Conservation (phyloP, 2,329 filamentous ascomycete species). For the Neofusicoccum kwambonambiense region DNA sequence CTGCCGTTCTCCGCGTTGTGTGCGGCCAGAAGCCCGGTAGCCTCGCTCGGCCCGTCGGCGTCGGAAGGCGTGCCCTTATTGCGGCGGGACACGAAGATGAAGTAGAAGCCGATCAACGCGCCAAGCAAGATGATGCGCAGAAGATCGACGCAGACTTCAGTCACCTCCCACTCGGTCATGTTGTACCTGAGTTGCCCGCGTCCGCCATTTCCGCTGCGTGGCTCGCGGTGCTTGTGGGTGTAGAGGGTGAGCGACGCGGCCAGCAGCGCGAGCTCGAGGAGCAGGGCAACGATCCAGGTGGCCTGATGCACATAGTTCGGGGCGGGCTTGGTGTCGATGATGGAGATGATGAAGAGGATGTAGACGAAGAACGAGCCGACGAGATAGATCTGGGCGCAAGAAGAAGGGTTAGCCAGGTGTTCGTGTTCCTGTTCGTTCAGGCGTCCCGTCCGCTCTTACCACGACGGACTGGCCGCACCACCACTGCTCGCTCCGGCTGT, state of each 20-base stretch:
- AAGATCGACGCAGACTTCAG: slow-evolving; percentile 66
- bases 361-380: slow-evolving; percentile 85
- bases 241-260: slow-evolving; percentile 68
- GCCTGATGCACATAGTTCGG: slow-evolving; percentile 77
- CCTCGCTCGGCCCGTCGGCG: slow-evolving; percentile 50
- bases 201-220: slow-evolving; percentile 48
- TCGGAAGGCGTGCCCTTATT: slow-evolving; percentile 26
- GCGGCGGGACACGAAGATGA: slow-evolving; percentile 48
- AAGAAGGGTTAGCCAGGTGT: slow-evolving; percentile 12
- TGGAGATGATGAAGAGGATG: slow-evolving; percentile 78
- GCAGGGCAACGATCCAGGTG: slow-evolving; percentile 73
- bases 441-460: slow-evolving; percentile 52
- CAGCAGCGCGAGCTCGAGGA: slow-evolving; percentile 72
- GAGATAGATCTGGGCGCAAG: slow-evolving; percentile 70
- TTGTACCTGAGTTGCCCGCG: slow-evolving; percentile 28
- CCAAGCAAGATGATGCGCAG: slow-evolving; percentile 67
- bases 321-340: slow-evolving; percentile 78
- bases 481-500: slow-evolving; percentile 64
- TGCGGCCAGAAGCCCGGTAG: slow-evolving; percentile 61
- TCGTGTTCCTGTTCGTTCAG: slow-evolving; percentile 21
- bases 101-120: slow-evolving; percentile 59
- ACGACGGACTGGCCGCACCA: slow-evolving; percentile 79
- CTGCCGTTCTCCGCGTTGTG: slow-evolving; percentile 48
- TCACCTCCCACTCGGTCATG: slow-evolving; percentile 60
- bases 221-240: slow-evolving; percentile 64